Base-by-base conservation (phyloP, 371 early-diverging fungal species). In the Mortierella sp. region DNA sequence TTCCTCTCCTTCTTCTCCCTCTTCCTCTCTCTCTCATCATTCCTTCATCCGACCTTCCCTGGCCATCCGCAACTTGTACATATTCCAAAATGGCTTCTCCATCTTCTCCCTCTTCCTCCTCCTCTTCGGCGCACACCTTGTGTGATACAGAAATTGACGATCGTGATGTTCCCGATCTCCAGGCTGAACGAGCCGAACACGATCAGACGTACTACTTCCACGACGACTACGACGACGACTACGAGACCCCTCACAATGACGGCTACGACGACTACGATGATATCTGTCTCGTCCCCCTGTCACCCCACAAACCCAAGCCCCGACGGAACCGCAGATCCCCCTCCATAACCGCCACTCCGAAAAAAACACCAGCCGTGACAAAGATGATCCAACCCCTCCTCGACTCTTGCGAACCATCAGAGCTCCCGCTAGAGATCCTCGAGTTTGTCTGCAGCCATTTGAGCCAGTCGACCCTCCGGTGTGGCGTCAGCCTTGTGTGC, bases 351-450 rank as follows among this genome's bases (percentile, higher is more conserved):
- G 50, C 11, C n/a, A 43, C 29, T 16, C 6, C 29, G 2, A 19
- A n/a, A 14, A 64, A 53, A 34, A 16, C 22, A 24, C 24, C 52
- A 16, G 16, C 39, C 41, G 9, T 65, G 16, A 70, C 67, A 14
- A 77, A 73, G 44, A 50, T 67, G n/a, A 39, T 70, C 47, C 71
- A 58, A 19, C 70, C 67, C 19, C 39, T 79, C 0, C 43, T 66
- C 44, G 63, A 74, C 1, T 40, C 48, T 6, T 47, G 44, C 19
- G 34, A 40, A n/a, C 67, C 74, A 24, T n/a, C 74, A 4, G n/a
- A 41, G 37, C 68, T 81, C 50, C 74, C 82, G 1, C 68, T 63
- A 24, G 77, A 81, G 68, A 39, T 77, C 41, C 74, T 81, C 13
- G 74, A 63, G 45, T 13, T 74, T 16, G 68, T 81, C 39, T 81